Percentiles rank a stretch among this genome's conserved stretches.
Conservation (phyloP, 192 early-diverging fungal species). For the Rhizoclosmatium sp. region DNA sequence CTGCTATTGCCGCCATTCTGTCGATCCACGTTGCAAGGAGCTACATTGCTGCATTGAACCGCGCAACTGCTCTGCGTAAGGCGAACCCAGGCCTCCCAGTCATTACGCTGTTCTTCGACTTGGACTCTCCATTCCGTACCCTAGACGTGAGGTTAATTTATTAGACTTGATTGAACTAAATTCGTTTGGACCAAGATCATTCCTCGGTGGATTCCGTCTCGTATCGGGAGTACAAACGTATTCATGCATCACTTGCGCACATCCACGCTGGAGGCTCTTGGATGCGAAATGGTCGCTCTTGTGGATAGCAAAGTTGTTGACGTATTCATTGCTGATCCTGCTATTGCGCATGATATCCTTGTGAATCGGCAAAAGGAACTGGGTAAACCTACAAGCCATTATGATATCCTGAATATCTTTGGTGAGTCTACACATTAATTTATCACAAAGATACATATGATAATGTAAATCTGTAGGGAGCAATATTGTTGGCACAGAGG, state of each 20-base stretch:
- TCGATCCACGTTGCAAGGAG: too few relatives aligned
- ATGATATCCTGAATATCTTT: constrained; percentile 34
- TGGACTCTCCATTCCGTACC: too few relatives aligned
- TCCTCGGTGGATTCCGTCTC: too few relatives aligned
- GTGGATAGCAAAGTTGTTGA: neutral
- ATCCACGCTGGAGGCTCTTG: neutral
- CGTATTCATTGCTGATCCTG: constrained; percentile 20
- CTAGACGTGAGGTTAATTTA: too few relatives aligned
- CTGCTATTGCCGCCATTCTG: too few relatives aligned
- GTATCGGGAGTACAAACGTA: too few relatives aligned
- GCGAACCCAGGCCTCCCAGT: too few relatives aligned
- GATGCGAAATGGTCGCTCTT: neutral
- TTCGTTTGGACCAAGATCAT: too few relatives aligned
- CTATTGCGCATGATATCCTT: neutral
- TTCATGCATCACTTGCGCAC: neutral
- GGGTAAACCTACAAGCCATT: constrained; percentile 33
- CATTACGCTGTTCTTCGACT: too few relatives aligned
- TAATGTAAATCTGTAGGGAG: neutral
- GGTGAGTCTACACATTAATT: neutral
- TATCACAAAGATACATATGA: neutral
- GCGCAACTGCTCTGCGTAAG: too few relatives aligned
- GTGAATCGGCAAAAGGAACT: constrained; percentile 27
- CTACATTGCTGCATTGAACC: too few relatives aligned
- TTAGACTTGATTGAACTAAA: too few relatives aligned
- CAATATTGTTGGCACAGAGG: constrained; percentile 41